A percentile compares a stretch with the other conserved stretches of the same genome.
Evolutionary conservation across 2,329 filamentous ascomycete species (phyloP).

Genomic region (Pseudogymnoascus sp.): DNA sequence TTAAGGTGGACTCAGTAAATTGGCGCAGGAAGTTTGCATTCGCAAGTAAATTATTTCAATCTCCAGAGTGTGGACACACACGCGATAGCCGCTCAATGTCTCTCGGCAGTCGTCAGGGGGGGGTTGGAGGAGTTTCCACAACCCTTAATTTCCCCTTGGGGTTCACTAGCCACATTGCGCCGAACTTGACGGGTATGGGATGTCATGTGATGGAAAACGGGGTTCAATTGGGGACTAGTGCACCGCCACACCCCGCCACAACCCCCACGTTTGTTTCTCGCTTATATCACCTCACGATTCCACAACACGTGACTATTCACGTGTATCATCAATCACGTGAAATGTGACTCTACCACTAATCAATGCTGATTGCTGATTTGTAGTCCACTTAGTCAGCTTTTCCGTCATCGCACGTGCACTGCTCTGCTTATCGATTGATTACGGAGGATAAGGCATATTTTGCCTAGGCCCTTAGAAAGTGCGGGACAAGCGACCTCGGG

Average conservation of each 20-base stretch:
- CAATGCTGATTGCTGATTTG: not conserved
- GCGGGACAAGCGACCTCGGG: slow-evolving; percentile 13
- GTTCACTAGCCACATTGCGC: slow-evolving; percentile 7
- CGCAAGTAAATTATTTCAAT: slow-evolving; percentile 12
- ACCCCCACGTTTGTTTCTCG: not conserved
- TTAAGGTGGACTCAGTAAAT: not conserved
- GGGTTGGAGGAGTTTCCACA: slow-evolving; percentile 2
- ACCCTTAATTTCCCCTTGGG: slow-evolving; percentile 11
- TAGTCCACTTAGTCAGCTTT: slow-evolving; percentile 2
- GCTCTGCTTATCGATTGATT: slow-evolving; percentile 8
- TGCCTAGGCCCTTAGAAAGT: slow-evolving; percentile 11
- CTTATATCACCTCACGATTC: not conserved
- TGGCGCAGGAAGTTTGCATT: not conserved
- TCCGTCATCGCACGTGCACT: not conserved
- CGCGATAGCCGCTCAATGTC: slow-evolving; percentile 12
- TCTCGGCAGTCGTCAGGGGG: slow-evolving; percentile 6
- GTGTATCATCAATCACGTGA: not conserved
- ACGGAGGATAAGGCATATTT: slow-evolving; percentile 4
- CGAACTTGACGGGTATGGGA: not conserved
- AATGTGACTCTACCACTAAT: not conserved
- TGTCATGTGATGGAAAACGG: not conserved
- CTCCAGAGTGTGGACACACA: slow-evolving; percentile 8
- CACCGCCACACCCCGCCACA: not conserved
- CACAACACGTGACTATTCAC: not conserved
- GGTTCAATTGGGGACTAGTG: slow-evolving; percentile 1